Evolutionary conservation across 257 asterid species (phyloP).

Genomic region (Schizonepeta tenuifolia): DNA sequence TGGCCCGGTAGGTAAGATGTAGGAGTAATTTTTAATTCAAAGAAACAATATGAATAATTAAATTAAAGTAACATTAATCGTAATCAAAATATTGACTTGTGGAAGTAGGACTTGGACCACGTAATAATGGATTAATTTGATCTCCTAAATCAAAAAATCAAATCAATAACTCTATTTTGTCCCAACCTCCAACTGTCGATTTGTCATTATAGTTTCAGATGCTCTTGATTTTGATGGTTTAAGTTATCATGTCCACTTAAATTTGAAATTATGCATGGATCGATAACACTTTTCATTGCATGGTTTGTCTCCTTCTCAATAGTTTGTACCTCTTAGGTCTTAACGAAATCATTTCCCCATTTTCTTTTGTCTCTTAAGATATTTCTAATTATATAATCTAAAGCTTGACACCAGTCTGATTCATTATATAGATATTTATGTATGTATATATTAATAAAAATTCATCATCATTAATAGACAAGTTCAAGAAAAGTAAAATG

Average conservation of each 20-base stretch:
- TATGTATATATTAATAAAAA: too few relatives aligned
- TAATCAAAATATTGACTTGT: constrained; percentile 43
- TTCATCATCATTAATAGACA: background rate
- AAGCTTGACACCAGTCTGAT: background rate
- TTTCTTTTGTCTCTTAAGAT: background rate
- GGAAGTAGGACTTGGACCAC: constrained; percentile 36
- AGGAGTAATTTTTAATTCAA: constrained; percentile 12
- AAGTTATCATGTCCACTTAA: background rate
- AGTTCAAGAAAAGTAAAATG: too few relatives aligned
- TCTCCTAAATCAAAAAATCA: constrained; percentile 12
- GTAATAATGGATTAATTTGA: constrained; percentile 19
- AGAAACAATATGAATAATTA: background rate
- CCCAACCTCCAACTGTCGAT: constrained; percentile 47
- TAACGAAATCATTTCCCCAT: background rate
- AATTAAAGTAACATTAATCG: constrained; percentile 10
- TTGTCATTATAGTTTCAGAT: constrained; percentile 19
- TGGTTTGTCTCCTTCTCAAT: constrained; percentile 14
- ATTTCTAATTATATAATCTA: background rate
- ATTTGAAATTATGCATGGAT: background rate
- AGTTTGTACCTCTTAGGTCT: background rate
- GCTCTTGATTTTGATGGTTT: constrained; percentile 30
- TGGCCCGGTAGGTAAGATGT: constrained; percentile 29
- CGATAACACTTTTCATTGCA: background rate
- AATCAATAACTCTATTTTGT: constrained; percentile 23
- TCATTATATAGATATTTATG: too few relatives aligned